Conservation (phyloP, 306 rosid species). For the Quercus aquifolioides region DNA sequence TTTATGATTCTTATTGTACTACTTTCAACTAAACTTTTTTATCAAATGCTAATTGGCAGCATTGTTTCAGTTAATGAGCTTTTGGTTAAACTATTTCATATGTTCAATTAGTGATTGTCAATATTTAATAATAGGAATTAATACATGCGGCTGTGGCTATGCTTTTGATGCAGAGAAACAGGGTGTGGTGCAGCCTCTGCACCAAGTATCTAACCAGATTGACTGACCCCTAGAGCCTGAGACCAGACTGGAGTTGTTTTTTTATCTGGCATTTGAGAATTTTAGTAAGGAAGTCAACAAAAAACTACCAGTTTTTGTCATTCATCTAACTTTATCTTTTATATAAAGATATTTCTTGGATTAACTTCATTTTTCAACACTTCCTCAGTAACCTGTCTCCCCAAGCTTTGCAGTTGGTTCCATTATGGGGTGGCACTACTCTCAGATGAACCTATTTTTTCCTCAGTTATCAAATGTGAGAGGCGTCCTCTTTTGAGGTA, state of each 20-base stretch:
- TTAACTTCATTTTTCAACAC: conserved; percentile 45
- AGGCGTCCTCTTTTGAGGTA: conserved; percentile 86
- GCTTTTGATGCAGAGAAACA: conserved; percentile 97
- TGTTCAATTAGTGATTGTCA: conserved; percentile 31
- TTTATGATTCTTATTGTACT: conserved; percentile 17
- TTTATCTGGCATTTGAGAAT: conserved; percentile 61
- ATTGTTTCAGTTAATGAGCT: conserved; percentile 29
- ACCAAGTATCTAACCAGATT: conserved; percentile 88
- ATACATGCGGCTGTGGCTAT: conserved; percentile 67
- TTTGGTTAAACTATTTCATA: conserved; percentile 36
- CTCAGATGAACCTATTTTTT: conserved; percentile 56
- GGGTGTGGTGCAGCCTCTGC: conserved; percentile 84
- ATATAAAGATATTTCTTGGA: conserved; percentile 38
- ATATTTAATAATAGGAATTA: conserved; percentile 37
- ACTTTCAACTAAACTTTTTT: conserved; percentile 14
- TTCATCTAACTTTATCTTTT: conserved; percentile 36
- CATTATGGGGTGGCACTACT: conserved; percentile 59
- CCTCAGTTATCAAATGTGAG: conserved; percentile 67
- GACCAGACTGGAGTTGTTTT: conserved; percentile 74
- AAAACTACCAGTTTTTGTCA: conserved; percentile 33
- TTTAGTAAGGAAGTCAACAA: conserved; percentile 66
- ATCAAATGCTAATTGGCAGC: conserved; percentile 28
- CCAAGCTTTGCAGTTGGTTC: conserved; percentile 66
- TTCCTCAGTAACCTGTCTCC: conserved; percentile 56
- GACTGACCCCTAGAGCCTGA: conserved; percentile 88